Evolutionary conservation across 2,329 filamentous ascomycete genomes (phyloP).

Genomic region (Blumeriella jaapii): DNA sequence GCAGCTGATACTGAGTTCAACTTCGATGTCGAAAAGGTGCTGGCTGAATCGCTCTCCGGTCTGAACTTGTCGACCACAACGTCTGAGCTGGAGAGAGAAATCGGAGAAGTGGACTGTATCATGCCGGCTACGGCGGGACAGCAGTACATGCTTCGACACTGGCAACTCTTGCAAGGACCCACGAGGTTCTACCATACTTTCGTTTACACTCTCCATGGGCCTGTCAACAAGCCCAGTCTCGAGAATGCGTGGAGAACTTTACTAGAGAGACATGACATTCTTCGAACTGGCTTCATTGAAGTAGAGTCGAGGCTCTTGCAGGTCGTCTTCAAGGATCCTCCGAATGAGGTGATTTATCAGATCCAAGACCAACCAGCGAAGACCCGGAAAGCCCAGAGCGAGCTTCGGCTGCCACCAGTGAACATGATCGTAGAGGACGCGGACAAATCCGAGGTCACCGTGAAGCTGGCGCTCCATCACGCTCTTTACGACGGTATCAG

Average conservation of each 20-base stretch:
- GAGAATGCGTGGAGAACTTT: conserved; percentile 50
- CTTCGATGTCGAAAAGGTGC: conserved; percentile 31
- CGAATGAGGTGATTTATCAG: conserved; percentile 27
- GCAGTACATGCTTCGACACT: conserved; percentile 66
- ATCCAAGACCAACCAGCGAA: conserved; percentile 1
- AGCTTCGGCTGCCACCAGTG: conserved; percentile 19
- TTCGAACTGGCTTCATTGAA: conserved; percentile 53
- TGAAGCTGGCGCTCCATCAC: conserved; percentile 61
- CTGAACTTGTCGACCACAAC: conserved; percentile 33
- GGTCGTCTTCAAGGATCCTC: conserved; percentile 37
- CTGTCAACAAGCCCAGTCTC: conserved; percentile 32
- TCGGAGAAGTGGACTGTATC: conserved; percentile 34
- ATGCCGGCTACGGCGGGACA: conserved; percentile 69
- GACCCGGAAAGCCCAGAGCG: conserved; percentile 1
- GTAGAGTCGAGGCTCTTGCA: conserved; percentile 49
- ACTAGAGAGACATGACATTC: conserved; percentile 43
- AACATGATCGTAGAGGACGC: conserved; percentile 16
- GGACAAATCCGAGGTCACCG: background rate
- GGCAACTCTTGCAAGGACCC: conserved; percentile 57
- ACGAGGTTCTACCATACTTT: conserved; percentile 66
- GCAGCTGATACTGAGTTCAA: conserved; percentile 4
- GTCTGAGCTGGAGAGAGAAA: conserved; percentile 29
- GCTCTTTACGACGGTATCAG: conserved; percentile 82
- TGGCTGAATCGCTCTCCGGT: conserved; percentile 29
- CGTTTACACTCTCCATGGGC: conserved; percentile 39